phyloP scores from a whole-genome alignment of 1,284 basidiomycete genomes.

The Ustilago curta region DNA sequence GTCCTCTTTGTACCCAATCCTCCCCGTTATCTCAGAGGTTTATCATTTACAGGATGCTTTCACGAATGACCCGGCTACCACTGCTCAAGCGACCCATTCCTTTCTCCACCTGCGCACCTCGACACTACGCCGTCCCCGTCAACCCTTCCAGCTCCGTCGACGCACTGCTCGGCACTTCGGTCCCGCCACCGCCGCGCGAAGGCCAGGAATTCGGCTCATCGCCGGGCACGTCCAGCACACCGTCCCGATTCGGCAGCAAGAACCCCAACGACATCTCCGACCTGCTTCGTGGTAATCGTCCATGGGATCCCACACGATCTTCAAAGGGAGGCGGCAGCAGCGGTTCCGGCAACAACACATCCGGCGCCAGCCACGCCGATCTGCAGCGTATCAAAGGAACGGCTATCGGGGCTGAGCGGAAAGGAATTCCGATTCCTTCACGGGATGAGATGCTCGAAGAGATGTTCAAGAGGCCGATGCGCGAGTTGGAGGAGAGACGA shows the following conservation, averaged over 20 bases:
- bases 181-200: conserved; percentile 55
- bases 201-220: conserved; percentile 16
- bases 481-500: conserved; percentile 39
- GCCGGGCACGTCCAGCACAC: conserved; percentile 20
- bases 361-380: conserved; percentile 26
- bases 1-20: no score
- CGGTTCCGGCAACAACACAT: background rate
- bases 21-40: no score
- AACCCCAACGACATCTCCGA: conserved; percentile 58
- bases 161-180: conserved; percentile 54
- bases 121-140: conserved; percentile 53
- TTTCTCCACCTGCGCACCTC: background rate
- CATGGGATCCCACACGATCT: conserved; percentile 17
- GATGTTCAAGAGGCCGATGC: conserved; percentile 48
- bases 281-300: conserved; percentile 38
- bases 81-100: conserved; percentile 11
- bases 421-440: conserved; percentile 47
- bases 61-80: conserved; percentile 26
- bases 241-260: conserved; percentile 32
- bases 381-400: conserved; percentile 47
- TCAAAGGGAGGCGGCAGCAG: conserved; percentile 4
- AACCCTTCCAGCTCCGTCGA: conserved; percentile 60
- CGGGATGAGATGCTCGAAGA: conserved; percentile 53
- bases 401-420: conserved; percentile 44
- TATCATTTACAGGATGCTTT: conserved; percentile 22